These are phyloP conservation scores for Ajuga chamaepitys DNA, from an alignment of 257 asterid genomes.

Conservation along the genomic window DNA sequence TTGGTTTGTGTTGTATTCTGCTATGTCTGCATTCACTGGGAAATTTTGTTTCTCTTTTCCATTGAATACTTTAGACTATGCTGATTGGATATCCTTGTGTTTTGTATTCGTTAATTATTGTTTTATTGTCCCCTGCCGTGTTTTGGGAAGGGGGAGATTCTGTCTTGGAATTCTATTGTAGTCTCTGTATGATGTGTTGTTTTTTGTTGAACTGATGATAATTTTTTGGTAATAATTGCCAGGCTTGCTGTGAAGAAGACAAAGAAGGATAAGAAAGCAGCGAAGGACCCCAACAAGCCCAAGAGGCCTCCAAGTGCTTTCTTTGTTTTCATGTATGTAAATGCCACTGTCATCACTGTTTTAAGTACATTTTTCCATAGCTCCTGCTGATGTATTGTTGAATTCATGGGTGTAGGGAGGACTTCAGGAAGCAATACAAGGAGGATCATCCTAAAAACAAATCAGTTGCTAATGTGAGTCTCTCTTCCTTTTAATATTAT, in stretches of 20 bases:
- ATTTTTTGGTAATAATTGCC: neutral
- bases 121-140: neutral
- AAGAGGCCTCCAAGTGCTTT: constrained; percentile 82
- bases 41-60: too few species aligned
- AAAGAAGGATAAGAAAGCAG: constrained; percentile 41
- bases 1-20: neutral
- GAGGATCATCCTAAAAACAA: constrained; percentile 57
- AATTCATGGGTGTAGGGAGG: constrained; percentile 41
- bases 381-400: neutral
- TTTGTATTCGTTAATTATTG: neutral
- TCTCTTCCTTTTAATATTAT: neutral
- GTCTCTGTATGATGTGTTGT: neutral
- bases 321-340: constrained; percentile 65
- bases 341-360: neutral
- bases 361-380: neutral
- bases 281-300: constrained; percentile 78
- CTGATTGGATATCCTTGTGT: neutral
- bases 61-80: neutral
- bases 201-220: neutral
- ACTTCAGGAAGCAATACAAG: constrained; percentile 55
- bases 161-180: neutral
- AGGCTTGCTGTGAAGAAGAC: constrained; percentile 66
- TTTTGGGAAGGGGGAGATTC: too few species aligned
- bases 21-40: too few species aligned
- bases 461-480: constrained; percentile 65